A percentile compares a stretch with the other conserved stretches of the same genome.
These are phyloP conservation scores for Monoraphidium neglectum DNA, from an alignment of 139 green algal genomes.

Conservation along the genomic window DNA sequence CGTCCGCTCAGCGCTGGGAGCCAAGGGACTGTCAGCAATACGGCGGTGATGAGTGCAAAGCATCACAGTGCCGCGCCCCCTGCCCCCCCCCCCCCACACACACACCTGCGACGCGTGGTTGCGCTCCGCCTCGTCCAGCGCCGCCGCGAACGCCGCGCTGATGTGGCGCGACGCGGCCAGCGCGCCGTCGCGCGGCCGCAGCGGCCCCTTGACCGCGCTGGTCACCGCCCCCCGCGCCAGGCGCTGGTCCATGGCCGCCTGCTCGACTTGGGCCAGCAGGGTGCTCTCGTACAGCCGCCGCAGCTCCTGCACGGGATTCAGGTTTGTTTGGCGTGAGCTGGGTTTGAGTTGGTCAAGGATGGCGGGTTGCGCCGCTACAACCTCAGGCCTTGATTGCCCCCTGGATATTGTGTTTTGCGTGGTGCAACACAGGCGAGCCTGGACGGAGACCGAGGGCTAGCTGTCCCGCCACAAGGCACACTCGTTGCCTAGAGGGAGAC, in stretches of 20 bases:
- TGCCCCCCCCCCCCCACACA: background rate
- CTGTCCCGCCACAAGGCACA: too few species aligned
- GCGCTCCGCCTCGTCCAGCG: constrained; percentile 59
- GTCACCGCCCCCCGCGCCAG: constrained; percentile 40
- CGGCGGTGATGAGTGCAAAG: background rate
- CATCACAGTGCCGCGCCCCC: background rate
- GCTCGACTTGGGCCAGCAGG: constrained; percentile 49
- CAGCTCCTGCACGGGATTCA: too few species aligned
- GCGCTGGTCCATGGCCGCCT: constrained; percentile 44
- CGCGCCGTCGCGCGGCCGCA: constrained; percentile 26
- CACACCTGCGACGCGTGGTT: constrained; percentile 52
- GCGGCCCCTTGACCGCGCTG: constrained; percentile 38
- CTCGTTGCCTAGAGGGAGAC: too few species aligned
- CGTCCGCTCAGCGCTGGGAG: constrained; percentile 13
- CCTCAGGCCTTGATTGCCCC: too few species aligned
- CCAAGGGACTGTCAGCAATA: too few species aligned
- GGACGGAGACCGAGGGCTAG: too few species aligned
- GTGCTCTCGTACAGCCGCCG: constrained; percentile 50
- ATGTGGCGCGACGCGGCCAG: constrained; percentile 40
- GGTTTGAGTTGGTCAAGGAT: too few species aligned
- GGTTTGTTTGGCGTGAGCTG: too few species aligned
- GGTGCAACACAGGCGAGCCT: too few species aligned
- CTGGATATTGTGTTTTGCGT: too few species aligned
- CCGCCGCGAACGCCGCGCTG: constrained; percentile 42
- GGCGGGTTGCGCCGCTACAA: too few species aligned